Percentiles rank a stretch among this genome's conserved stretches.
These are phyloP conservation scores for Boletus reticuloceps DNA, from an alignment of 768 basidiomycete genomes.

Conservation along the genomic window DNA sequence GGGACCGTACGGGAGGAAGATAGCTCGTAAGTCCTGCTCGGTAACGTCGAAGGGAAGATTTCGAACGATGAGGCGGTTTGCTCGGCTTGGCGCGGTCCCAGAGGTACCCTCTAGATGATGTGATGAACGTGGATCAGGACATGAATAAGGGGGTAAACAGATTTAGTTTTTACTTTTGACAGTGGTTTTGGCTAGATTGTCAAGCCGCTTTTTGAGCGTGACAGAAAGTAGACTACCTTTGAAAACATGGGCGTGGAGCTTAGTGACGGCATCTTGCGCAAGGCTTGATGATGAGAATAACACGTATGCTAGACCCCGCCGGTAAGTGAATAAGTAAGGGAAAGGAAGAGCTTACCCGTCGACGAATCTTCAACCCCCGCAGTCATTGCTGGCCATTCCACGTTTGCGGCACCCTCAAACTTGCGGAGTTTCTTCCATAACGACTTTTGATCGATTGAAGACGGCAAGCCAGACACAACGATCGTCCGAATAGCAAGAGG, in stretches of 20 bases:
- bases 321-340: not conserved
- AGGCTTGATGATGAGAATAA: slow-evolving; percentile 65
- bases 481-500: slow-evolving; percentile 83
- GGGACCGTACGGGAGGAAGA: slow-evolving; percentile 86
- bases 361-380: slow-evolving; percentile 46
- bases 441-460: slow-evolving; percentile 55
- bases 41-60: slow-evolving; percentile 85
- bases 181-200: slow-evolving; percentile 54
- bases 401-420: slow-evolving; percentile 68
- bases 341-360: slow-evolving; percentile 39
- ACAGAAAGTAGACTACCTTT: slow-evolving; percentile 86
- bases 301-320: slow-evolving; percentile 55
- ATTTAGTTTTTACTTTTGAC: slow-evolving; percentile 21
- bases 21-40: slow-evolving; percentile 78
- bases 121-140: not conserved
- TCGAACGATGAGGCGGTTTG: slow-evolving; percentile 83
- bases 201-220: slow-evolving; percentile 82
- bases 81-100: slow-evolving; percentile 57
- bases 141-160: not conserved
- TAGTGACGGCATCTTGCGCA: slow-evolving; percentile 69
- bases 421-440: slow-evolving; percentile 90
- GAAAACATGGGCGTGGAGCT: slow-evolving; percentile 91
- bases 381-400: slow-evolving; percentile 62
- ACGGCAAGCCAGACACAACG: slow-evolving; percentile 71
- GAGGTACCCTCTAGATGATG: slow-evolving; percentile 27